phyloP scores from a whole-genome alignment of 2,329 filamentous ascomycete species.

The Cryphonectria radicalis region DNA sequence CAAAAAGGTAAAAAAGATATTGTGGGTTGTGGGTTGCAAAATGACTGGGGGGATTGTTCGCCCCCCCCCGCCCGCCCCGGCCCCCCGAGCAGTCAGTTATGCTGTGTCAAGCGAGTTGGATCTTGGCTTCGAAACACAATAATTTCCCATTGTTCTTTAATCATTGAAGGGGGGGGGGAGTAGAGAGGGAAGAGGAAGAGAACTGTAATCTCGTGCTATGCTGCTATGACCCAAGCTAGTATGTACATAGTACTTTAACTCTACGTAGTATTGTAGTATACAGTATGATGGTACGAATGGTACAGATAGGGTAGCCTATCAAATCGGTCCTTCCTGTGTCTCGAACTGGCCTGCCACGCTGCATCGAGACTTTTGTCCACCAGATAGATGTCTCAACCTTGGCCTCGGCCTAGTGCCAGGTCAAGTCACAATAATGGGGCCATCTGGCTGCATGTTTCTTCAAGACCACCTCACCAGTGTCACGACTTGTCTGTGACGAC shows the following conservation, averaged over 20 bases:
- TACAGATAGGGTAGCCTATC: not conserved
- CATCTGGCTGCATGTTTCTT: slow-evolving; percentile 5
- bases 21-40: not conserved
- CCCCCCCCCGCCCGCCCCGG: not conserved
- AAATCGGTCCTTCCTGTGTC: not conserved
- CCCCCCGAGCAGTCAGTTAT: not conserved
- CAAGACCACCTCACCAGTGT: slow-evolving; percentile 5
- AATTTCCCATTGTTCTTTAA: slow-evolving; percentile 14
- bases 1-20: not conserved
- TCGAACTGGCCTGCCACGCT: not conserved
- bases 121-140: slow-evolving; percentile 9
- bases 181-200: not conserved
- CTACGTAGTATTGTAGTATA: not conserved
- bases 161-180: not conserved
- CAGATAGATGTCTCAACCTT: not conserved
- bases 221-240: not conserved
- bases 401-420: slow-evolving; percentile 1
- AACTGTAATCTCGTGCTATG: not conserved
- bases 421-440: slow-evolving; percentile 11
- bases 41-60: not conserved
- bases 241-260: not conserved
- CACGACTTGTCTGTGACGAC: not conserved
- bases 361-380: not conserved
- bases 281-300: not conserved
- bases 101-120: not conserved